Evolutionary conservation across 2,329 filamentous ascomycete genomes (phyloP).

Genomic region (Mariannaea sp.): DNA sequence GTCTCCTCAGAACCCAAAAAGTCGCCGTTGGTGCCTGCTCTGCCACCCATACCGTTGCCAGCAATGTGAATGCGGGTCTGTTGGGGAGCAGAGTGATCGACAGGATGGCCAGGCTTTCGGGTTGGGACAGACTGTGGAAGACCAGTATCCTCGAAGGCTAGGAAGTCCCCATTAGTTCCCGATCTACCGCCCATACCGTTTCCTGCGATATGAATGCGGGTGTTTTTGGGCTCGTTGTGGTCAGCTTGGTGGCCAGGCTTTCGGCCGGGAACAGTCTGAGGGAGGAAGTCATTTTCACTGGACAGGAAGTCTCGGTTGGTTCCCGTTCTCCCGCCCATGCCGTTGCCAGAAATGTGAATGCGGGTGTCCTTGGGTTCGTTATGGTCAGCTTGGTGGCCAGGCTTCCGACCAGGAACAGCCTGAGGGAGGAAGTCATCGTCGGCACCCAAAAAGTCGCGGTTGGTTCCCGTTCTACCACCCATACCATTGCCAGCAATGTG

Average conservation of each 20-base stretch:
- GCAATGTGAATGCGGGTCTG: conserved; percentile 48
- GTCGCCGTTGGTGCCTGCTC: conserved; percentile 55
- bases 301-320: conserved; percentile 62
- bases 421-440: too few species aligned
- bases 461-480: conserved; percentile 60
- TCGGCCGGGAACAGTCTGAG: conserved; percentile 27
- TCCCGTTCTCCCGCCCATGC: conserved; percentile 58
- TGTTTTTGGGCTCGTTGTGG: conserved; percentile 23
- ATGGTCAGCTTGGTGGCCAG: conserved; percentile 20
- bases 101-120: conserved; percentile 39
- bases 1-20: conserved; percentile 61
- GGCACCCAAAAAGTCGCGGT: conserved; percentile 60
- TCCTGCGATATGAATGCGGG: conserved; percentile 53
- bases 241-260: conserved; percentile 23
- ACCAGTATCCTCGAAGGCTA: conserved; percentile 56
- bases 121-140: conserved; percentile 39
- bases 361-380: conserved; percentile 22
- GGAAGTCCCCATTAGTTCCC: conserved; percentile 59
- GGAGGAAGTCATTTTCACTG: too few species aligned
- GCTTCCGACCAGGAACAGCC: conserved; percentile 44
- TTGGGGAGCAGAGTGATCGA: neutral
- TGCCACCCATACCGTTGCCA: conserved; percentile 69
- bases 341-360: conserved; percentile 53
- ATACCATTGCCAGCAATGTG: conserved; percentile 50
- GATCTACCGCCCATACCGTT: conserved; percentile 69